Percentiles rank a stretch among this genome's conserved stretches.
phyloP scores from a whole-genome alignment of 1,284 basidiomycete genomes.

The Cerrena zonata region DNA sequence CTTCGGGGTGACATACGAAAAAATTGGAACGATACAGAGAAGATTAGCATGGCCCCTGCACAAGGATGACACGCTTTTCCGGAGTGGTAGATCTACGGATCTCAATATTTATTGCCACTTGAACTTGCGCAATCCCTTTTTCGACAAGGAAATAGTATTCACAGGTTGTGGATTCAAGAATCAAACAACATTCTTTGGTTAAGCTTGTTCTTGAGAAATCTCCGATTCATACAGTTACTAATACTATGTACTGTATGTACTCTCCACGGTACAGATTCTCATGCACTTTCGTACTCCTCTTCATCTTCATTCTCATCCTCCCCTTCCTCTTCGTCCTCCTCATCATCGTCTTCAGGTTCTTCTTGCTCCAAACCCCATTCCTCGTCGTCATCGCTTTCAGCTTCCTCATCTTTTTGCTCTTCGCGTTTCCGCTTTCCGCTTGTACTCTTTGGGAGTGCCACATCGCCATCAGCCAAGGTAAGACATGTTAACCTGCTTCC shows the following conservation, averaged over 20 bases:
- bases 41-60: conserved; percentile 16
- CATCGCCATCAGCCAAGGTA: conserved; percentile 58
- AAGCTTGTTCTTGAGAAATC: too few relatives aligned
- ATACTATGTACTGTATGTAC: too few relatives aligned
- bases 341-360: conserved; percentile 8
- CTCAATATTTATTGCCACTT: conserved; percentile 15
- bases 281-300: neutral
- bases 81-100: conserved; percentile 17
- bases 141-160: too few relatives aligned
- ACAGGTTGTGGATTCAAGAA: too few relatives aligned
- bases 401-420: conserved; percentile 16
- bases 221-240: too few relatives aligned
- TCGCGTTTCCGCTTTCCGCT: conserved; percentile 36
- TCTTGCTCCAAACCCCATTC: conserved; percentile 7
- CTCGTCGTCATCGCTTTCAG: conserved; percentile 11
- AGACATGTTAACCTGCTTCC: conserved; percentile 80
- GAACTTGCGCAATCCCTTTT: neutral
- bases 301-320: conserved; percentile 9
- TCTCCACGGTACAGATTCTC: too few relatives aligned
- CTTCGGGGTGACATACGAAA: conserved; percentile 13
- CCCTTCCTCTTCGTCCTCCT: conserved; percentile 8
- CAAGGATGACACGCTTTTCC: conserved; percentile 17
- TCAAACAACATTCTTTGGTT: too few relatives aligned
- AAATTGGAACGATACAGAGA: conserved; percentile 13
- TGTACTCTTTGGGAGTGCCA: conserved; percentile 20